Evolutionary conservation across 768 basidiomycete genomes (phyloP).

Genomic region (Collybiopsis confluens): DNA sequence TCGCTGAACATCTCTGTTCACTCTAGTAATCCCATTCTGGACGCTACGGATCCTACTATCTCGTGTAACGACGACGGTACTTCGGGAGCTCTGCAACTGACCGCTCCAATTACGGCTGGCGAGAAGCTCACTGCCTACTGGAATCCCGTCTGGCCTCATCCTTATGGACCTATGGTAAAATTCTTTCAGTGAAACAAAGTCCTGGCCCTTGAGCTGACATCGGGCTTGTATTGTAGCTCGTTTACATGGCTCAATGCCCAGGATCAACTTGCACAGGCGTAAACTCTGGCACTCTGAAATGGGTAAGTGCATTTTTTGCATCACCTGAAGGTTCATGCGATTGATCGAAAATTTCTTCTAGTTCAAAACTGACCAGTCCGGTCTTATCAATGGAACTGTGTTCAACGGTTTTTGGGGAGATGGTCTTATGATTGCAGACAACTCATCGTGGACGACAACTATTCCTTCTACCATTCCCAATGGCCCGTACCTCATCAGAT

Average conservation of each 20-base stretch:
- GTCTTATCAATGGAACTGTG: conserved; percentile 40
- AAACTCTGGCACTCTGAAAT: conserved; percentile 32
- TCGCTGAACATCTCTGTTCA: neutral
- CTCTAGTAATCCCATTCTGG: conserved; percentile 36
- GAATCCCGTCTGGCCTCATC: conserved; percentile 43
- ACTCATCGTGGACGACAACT: conserved; percentile 42
- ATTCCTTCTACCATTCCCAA: conserved; percentile 40
- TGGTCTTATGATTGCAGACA: conserved; percentile 41
- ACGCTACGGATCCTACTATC: conserved; percentile 32
- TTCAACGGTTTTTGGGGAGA: conserved; percentile 35
- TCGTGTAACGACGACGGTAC: conserved; percentile 44
- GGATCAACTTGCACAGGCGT: conserved; percentile 37
- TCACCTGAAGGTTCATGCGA: too few relatives aligned
- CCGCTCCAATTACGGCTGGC: conserved; percentile 39
- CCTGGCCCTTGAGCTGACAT: neutral
- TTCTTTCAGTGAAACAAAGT: neutral
- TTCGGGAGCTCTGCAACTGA: conserved; percentile 35
- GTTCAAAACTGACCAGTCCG: conserved; percentile 47
- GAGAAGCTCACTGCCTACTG: conserved; percentile 39
- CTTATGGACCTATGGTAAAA: conserved; percentile 38
- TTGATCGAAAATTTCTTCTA: conserved; percentile 4
- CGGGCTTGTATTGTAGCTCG: conserved; percentile 26
- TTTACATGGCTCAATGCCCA: conserved; percentile 43
- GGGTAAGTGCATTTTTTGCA: conserved; percentile 37
- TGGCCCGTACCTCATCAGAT: conserved; percentile 44